Conservation (phyloP, 805 yeast genomes). For the Hanseniaspora jakobsenii region DNA sequence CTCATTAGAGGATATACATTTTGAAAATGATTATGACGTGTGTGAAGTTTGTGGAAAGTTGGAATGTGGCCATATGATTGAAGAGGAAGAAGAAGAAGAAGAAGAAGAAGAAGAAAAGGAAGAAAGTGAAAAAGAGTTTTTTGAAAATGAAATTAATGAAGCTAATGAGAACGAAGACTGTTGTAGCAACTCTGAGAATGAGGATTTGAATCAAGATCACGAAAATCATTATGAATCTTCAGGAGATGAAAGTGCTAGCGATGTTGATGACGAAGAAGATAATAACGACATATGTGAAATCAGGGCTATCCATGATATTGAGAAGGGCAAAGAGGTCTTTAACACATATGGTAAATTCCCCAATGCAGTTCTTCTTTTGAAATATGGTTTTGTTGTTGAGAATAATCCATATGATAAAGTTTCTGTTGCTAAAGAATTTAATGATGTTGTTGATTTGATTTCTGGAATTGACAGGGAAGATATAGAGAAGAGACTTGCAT, state of each 20-base stretch:
- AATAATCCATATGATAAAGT: constrained; percentile 46
- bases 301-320: constrained; percentile 52
- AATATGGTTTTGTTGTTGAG: constrained; percentile 64
- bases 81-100: constrained; percentile 18
- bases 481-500: constrained; percentile 32
- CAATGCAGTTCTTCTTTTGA: constrained; percentile 52
- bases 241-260: constrained; percentile 18
- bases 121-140: constrained; percentile 18
- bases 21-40: constrained; percentile 44
- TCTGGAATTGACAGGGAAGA: constrained; percentile 26
- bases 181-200: too few species aligned
- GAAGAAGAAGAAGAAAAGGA: constrained; percentile 17
- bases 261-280: constrained; percentile 17
- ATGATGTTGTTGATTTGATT: constrained; percentile 26
- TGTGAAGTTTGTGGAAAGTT: constrained; percentile 40
- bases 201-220: too few species aligned
- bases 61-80: constrained; percentile 31
- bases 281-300: constrained; percentile 35
- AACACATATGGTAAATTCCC: constrained; percentile 72
- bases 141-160: constrained; percentile 18
- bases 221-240: too few species aligned
- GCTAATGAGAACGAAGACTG: too few species aligned
- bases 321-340: constrained; percentile 49
- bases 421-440: constrained; percentile 40
- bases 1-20: constrained; percentile 51